Base-by-base conservation (phyloP, 2,329 filamentous ascomycete species). In the Akanthomyces dipterigenus region DNA sequence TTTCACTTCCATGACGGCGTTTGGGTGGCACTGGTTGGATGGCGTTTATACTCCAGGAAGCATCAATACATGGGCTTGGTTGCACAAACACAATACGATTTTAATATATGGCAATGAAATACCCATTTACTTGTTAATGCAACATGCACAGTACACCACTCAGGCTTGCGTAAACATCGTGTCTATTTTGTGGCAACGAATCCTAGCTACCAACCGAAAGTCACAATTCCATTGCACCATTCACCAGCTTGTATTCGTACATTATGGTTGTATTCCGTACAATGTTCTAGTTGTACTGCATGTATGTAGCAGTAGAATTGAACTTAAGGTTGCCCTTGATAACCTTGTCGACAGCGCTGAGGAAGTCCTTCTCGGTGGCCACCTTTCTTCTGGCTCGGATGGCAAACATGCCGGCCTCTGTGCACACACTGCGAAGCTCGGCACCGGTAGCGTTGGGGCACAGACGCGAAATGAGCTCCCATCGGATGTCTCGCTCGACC, bases 301-400 rank as follows among this genome's bases (percentile, higher is more conserved):
- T 95, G 80, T 99, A 99, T 65, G 90, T 92, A 55, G 95, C 93
- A 63, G 95, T 99, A 62, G 90, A 96, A 85, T 97, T 98, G 83
- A 99, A 99, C 86, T 99, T 99, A 75, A 96, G 82, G 77, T 98
- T 97, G 69, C 90, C 93, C 85, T 97, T 96, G 81, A 98, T 98
- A 65, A 99, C 95, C 86, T 99, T 99, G 82, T 99, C 95, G 64
- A 99, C 95, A 3, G 95, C 93, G 62, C 91, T 93, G 69, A 99
- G 79, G 78, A 99, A 99, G 78, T 99, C 95, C 84, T 99, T 98
- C 82, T 99, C 95, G 1, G 93, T 93, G 0, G 95, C 95, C 18
- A 99, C 91, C 89, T 99, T 99, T 78, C 95, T 88, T 74, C 95
- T 82, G 42, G 91, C 91, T 51, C 95, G 87, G 67, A 99, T 97